Evolutionary conservation across 257 asterid genomes (phyloP).

Genomic region (Thymus mandschuricus): DNA sequence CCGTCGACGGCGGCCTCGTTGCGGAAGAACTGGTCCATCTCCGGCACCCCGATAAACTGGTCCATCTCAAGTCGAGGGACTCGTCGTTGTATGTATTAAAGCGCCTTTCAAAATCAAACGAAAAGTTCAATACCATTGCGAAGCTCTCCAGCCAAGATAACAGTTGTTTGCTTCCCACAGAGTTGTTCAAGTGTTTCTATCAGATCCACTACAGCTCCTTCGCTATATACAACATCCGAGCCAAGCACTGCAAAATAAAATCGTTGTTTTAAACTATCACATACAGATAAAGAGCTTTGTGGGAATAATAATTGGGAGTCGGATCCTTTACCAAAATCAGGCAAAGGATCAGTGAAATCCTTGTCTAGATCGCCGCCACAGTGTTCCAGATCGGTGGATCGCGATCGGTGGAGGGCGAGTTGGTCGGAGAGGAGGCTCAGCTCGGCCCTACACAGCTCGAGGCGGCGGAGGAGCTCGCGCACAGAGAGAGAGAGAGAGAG

Average conservation of each 20-base stretch:
- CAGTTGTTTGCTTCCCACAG: constrained; percentile 73
- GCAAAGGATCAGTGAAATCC: constrained; percentile 55
- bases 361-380: constrained; percentile 78
- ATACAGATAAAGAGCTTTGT: background rate
- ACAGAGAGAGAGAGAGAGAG: no score
- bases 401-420: no score
- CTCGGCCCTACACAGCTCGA: no score
- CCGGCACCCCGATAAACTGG: no score
- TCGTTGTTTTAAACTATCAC: background rate
- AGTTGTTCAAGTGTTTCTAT: constrained; percentile 68
- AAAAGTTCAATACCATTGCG: constrained; percentile 65
- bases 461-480: no score
- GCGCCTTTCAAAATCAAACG: background rate
- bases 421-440: no score
- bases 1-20: no score
- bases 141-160: constrained; percentile 90
- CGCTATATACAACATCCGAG: constrained; percentile 88
- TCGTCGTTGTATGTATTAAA: background rate
- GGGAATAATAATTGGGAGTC: background rate
- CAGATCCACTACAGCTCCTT: constrained; percentile 82
- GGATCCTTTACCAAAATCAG: constrained; percentile 67
- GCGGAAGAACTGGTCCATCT: no score
- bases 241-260: constrained; percentile 61
- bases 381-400: no score
- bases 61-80: no score